Evolutionary conservation across 768 basidiomycete genomes (phyloP).

Genomic region (Pulveroboletus sp.): DNA sequence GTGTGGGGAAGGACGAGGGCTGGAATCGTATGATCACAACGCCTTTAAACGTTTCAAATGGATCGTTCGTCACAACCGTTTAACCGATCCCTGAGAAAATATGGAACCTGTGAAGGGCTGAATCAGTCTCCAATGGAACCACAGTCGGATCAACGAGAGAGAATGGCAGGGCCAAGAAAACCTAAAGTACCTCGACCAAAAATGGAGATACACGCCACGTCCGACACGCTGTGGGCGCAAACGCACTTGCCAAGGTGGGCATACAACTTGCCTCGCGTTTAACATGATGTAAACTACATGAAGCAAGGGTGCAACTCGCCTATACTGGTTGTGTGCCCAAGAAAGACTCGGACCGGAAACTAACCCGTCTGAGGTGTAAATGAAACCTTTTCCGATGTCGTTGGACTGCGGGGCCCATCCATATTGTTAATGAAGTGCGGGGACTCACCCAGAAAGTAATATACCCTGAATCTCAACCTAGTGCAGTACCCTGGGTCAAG

Average conservation of each 20-base stretch:
- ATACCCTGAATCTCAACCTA: neutral
- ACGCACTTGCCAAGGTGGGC: neutral
- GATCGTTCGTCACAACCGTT: neutral
- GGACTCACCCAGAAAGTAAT: neutral
- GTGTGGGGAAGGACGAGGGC: constrained; percentile 4
- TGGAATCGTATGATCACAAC: neutral
- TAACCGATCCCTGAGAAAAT: neutral
- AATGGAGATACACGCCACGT: neutral
- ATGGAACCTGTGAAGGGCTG: neutral
- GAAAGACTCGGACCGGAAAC: too few species aligned
- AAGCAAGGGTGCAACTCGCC: neutral
- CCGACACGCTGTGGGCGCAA: constrained; percentile 4
- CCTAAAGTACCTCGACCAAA: neutral
- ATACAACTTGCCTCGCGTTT: constrained; percentile 9
- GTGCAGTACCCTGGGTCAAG: neutral
- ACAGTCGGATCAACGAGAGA: neutral
- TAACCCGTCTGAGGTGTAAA: too few species aligned
- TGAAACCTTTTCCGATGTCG: too few species aligned
- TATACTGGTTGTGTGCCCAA: too few species aligned
- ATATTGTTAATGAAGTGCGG: neutral
- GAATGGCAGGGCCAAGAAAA: neutral
- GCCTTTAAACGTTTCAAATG: constrained; percentile 5
- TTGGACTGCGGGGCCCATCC: too few species aligned
- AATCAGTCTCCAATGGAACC: neutral
- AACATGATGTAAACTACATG: constrained; percentile 8